These are phyloP conservation scores for Leishmania gerbilli DNA, from an alignment of 208 protist species.

Conservation along the genomic window DNA sequence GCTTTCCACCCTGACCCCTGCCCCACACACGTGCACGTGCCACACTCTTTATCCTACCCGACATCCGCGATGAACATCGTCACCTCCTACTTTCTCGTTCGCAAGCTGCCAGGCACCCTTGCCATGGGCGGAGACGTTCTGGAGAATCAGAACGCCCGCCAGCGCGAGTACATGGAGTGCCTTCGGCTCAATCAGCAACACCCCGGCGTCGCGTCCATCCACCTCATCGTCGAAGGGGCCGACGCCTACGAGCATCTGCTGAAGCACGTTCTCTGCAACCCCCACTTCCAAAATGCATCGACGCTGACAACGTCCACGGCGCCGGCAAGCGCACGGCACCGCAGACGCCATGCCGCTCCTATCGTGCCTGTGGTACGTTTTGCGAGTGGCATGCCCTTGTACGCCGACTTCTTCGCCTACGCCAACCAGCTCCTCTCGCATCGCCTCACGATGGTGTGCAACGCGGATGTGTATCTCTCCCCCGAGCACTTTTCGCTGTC, in stretches of 20 bases:
- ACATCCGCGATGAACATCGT: constrained; percentile 65
- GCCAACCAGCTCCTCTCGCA: constrained; percentile 62
- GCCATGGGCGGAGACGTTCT: constrained; percentile 54
- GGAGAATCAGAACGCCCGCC: constrained; percentile 36
- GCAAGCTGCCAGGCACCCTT: constrained; percentile 54
- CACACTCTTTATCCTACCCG: background rate
- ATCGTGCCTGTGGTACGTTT: constrained; percentile 50
- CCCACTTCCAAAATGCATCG: background rate
- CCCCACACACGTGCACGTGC: too few species aligned
- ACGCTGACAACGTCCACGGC: background rate
- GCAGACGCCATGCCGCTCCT: constrained; percentile 7
- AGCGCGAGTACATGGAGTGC: constrained; percentile 77
- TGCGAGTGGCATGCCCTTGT: constrained; percentile 42
- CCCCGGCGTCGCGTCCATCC: constrained; percentile 48
- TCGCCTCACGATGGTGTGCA: constrained; percentile 80
- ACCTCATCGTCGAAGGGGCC: constrained; percentile 67
- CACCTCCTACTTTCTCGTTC: constrained; percentile 80
- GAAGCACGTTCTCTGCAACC: constrained; percentile 35
- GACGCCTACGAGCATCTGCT: constrained; percentile 63
- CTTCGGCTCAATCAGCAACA: constrained; percentile 53
- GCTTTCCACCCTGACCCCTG: background rate
- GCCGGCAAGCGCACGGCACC: too few species aligned
- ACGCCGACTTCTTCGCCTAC: constrained; percentile 75
- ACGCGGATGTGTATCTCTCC: constrained; percentile 82
- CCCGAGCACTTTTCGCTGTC: constrained; percentile 32